Evolutionary conservation across 73 alveolate species (phyloP), one percentile per base, ranked within the genome.

Genomic region (Paramecium primaurelia): DNA sequence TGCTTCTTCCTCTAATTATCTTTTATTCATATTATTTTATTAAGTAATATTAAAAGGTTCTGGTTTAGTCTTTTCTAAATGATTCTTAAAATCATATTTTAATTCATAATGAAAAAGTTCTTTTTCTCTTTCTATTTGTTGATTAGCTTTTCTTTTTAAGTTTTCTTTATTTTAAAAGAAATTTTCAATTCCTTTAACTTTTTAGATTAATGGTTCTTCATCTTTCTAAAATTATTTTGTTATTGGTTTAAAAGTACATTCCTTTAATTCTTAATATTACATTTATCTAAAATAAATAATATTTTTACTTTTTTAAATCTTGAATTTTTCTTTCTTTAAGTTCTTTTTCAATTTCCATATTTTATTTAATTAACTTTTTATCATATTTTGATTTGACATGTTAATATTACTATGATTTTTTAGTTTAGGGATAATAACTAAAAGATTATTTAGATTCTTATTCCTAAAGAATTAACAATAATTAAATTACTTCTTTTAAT

Each of bases 191-290:
- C 94, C 94, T 36, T 68, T 89, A 22, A 89, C 88, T 59, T 71
- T 68, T 47, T 89, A 18, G n/a, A 26, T 64, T 28, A 51, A 36
- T 2, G 86, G 69, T 37, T 71, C 75, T 34, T 89, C 94, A 89
- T 71, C 94, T 51, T 34, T 89, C 32, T 44, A 30, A 69, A 45
- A 60, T 4, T 89, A 34, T 28, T 69, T 89, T 6, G 84, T 45
- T 2, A 71, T 44, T 71, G 94, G 94, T 38, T 89, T 89, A 36
- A 89, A 89, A 2, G 94, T 89, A 14, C 94, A 89, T 45, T 89
- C 94, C 40, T 89, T 89, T 47, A 89, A 71, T 30, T 89, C 90
- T 25, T 89, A 77, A 71, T 89, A 89, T 49, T 89, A 44, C 40
- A 89, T 45, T 73, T 87, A 42, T 68, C 93, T 87, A 59, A 6